Evolutionary conservation across 129 eudicot genomes (phyloP).

Genomic region (Cynara cardunculus): DNA sequence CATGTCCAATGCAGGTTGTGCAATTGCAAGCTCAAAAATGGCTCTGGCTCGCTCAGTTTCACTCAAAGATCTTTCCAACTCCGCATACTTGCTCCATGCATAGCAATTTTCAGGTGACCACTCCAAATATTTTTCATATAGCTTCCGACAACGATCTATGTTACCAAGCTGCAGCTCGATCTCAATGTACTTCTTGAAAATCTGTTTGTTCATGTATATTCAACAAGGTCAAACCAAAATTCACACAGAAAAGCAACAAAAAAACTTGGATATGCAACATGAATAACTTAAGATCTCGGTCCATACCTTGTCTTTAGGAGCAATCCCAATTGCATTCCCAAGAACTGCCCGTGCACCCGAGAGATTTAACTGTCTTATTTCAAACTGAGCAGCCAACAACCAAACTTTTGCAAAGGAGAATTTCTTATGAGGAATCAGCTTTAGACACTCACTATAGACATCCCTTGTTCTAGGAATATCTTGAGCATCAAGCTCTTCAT

Average conservation of each 20-base stretch:
- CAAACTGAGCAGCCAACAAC: constrained; percentile 95
- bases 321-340: constrained; percentile 81
- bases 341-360: constrained; percentile 56
- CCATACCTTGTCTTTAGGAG: constrained; percentile 81
- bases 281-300: background rate
- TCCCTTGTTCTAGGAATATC: constrained; percentile 63
- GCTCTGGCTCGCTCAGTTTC: constrained; percentile 89
- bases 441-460: constrained; percentile 70
- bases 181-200: constrained; percentile 86
- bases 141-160: constrained; percentile 75
- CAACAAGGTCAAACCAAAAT: background rate
- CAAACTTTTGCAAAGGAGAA: constrained; percentile 94
- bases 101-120: constrained; percentile 92
- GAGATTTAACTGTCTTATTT: constrained; percentile 80
- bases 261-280: background rate
- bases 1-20: constrained; percentile 87
- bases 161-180: constrained; percentile 84
- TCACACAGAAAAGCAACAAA: background rate
- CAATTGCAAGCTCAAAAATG: constrained; percentile 87
- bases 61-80: constrained; percentile 66
- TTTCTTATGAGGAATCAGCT: constrained; percentile 71
- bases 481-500: constrained; percentile 86
- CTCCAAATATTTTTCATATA: constrained; percentile 76
- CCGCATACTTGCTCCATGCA: constrained; percentile 88
- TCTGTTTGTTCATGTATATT: constrained; percentile 35